Percentiles rank a stretch among this genome's conserved stretches.
Conservation (phyloP, 768 basidiomycete genomes). For the Rubroboletus pulcherrimus region DNA sequence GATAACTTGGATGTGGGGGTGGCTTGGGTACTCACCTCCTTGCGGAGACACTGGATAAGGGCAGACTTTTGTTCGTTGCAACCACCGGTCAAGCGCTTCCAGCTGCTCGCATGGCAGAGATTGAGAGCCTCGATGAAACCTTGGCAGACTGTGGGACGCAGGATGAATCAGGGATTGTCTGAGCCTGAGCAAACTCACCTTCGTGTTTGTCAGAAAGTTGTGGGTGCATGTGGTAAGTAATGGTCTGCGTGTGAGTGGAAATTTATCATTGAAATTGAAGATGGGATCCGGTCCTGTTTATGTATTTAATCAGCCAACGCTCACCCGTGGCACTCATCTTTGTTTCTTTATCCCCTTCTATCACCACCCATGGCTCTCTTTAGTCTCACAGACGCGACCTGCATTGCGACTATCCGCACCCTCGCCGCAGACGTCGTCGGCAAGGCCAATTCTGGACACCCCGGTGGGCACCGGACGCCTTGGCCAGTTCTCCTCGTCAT, state of each 20-base stretch:
- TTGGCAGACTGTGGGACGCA: conserved; percentile 51
- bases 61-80: conserved; percentile 69
- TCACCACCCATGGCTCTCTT: conserved; percentile 38
- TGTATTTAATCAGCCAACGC: conserved; percentile 9
- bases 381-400: conserved; percentile 46
- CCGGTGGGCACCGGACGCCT: conserved; percentile 40
- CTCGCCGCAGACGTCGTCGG: conserved; percentile 74
- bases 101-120: conserved; percentile 58
- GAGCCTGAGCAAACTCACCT: conserved; percentile 33
- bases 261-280: not conserved
- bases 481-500: not conserved
- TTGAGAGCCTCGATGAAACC: conserved; percentile 78
- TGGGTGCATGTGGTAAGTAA: conserved; percentile 54
- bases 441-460: conserved; percentile 93
- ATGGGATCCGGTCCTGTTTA: not conserved
- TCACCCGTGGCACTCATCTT: not conserved
- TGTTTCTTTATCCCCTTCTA: conserved; percentile 12
- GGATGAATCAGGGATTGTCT: not conserved
- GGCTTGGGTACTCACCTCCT: conserved; percentile 50
- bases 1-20: not conserved
- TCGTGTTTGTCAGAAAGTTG: conserved; percentile 66
- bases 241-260: conserved; percentile 4
- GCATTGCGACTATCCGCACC: conserved; percentile 71
- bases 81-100: conserved; percentile 63
- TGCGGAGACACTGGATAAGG: conserved; percentile 65